phyloP scores from a whole-genome alignment of 2,329 filamentous ascomycete genomes.

The Stachybotrys echinatus region DNA sequence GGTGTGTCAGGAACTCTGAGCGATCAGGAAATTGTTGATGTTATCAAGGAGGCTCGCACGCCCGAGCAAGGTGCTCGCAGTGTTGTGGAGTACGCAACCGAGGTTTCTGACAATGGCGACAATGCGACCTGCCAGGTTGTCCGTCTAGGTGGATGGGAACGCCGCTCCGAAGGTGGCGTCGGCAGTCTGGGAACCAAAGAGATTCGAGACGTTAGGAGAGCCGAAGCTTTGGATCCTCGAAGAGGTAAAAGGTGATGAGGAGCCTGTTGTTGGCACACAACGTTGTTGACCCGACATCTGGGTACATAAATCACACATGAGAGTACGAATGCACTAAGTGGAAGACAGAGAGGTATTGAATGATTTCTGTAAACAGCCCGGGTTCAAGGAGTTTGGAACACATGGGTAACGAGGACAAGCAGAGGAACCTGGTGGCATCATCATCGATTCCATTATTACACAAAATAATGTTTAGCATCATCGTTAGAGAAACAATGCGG shows the following conservation, averaged over 20 bases:
- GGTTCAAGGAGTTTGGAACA: no score
- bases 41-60: conserved; percentile 88
- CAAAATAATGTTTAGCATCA: no score
- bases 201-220: conserved; percentile 74
- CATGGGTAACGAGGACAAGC: no score
- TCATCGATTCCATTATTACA: no score
- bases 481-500: no score
- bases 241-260: conserved; percentile 49
- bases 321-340: no score
- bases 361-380: no score
- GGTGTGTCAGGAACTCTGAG: conserved; percentile 80
- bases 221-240: conserved; percentile 78
- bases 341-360: no score
- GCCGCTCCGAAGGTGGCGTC: conserved; percentile 74
- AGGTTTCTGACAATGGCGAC: conserved; percentile 65
- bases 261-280: background rate
- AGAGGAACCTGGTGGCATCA: no score
- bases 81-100: conserved; percentile 82
- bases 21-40: conserved; percentile 94
- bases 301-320: no score
- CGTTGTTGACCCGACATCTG: no score
- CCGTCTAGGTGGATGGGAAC: conserved; percentile 64
- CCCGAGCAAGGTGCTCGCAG: conserved; percentile 78
- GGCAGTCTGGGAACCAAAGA: conserved; percentile 91
- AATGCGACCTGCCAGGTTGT: conserved; percentile 67